Percentiles rank a stretch among this genome's conserved stretches.
These are phyloP conservation scores for Fusarium metavorans DNA, from an alignment of 2,329 filamentous ascomycete genomes.

Conservation along the genomic window DNA sequence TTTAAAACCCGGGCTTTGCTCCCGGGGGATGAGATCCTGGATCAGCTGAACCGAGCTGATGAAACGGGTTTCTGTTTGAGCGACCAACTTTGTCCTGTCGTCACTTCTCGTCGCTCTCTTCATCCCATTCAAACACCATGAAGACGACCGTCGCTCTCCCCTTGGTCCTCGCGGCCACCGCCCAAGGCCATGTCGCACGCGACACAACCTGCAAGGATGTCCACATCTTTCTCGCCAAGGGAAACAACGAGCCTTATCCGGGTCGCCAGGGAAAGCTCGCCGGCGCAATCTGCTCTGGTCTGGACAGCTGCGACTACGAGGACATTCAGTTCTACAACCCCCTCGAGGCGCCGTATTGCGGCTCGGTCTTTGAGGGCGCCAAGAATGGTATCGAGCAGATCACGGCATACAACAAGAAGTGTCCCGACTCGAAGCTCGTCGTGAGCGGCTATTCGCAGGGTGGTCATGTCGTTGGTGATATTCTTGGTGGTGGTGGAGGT, in stretches of 20 bases:
- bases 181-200: neutral
- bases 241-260: conserved; percentile 48
- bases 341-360: conserved; percentile 49
- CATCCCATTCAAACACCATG: conserved; percentile 4
- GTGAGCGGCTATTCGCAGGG: conserved; percentile 58
- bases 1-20: conserved; percentile 5
- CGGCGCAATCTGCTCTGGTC: conserved; percentile 44
- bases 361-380: conserved; percentile 52
- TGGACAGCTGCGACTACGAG: conserved; percentile 47
- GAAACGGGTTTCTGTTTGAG: conserved; percentile 1
- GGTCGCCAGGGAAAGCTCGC: conserved; percentile 45
- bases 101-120: neutral
- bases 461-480: conserved; percentile 53
- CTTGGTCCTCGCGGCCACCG: conserved; percentile 15
- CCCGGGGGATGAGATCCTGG: conserved; percentile 1
- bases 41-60: neutral
- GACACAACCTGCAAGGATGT: conserved; percentile 42
- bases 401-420: conserved; percentile 53
- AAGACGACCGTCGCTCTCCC: conserved; percentile 4
- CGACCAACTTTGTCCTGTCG: neutral
- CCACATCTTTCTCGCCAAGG: conserved; percentile 46
- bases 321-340: conserved; percentile 50
- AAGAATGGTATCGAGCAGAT: conserved; percentile 53
- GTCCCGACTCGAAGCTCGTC: conserved; percentile 55
- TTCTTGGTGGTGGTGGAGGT: conserved; percentile 51